A percentile compares a stretch with the other conserved stretches of the same genome.
Evolutionary conservation across 106 monocot genomes (phyloP).

Genomic region (Dendrobium huoshanense): DNA sequence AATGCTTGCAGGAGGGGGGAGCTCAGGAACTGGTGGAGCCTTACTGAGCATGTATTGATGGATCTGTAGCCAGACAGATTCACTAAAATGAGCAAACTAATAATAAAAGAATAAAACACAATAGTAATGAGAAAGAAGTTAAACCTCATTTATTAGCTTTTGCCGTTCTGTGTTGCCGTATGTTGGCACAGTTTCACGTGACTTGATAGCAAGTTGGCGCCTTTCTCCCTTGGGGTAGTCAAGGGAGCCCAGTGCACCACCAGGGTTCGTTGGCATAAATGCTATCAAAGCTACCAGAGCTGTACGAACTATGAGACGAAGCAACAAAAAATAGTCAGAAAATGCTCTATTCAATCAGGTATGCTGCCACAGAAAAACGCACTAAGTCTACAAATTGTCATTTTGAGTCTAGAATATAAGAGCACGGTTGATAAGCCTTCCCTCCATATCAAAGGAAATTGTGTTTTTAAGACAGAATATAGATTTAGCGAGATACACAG

Average conservation of each 20-base stretch:
- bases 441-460: too few species aligned
- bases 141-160: constrained; percentile 78
- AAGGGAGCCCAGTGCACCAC: constrained; percentile 89
- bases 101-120: not conserved
- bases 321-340: not conserved
- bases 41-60: constrained; percentile 83
- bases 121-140: not conserved
- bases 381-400: not conserved
- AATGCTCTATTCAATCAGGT: not conserved
- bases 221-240: constrained; percentile 91
- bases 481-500: too few species aligned
- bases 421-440: too few species aligned
- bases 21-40: constrained; percentile 56
- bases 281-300: constrained; percentile 92
- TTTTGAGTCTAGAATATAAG: not conserved
- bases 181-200: constrained; percentile 58
- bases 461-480: too few species aligned
- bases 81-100: too few species aligned
- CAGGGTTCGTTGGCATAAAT: constrained; percentile 96
- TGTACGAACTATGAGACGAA: constrained; percentile 57
- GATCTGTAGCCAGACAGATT: constrained; percentile 38
- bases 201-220: constrained; percentile 77
- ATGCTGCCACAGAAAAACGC: not conserved
- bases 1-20: constrained; percentile 5
- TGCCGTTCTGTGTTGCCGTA: constrained; percentile 77